These are phyloP conservation scores for Gigaspora rosea DNA, from an alignment of 192 early-diverging fungal genomes.

Conservation along the genomic window DNA sequence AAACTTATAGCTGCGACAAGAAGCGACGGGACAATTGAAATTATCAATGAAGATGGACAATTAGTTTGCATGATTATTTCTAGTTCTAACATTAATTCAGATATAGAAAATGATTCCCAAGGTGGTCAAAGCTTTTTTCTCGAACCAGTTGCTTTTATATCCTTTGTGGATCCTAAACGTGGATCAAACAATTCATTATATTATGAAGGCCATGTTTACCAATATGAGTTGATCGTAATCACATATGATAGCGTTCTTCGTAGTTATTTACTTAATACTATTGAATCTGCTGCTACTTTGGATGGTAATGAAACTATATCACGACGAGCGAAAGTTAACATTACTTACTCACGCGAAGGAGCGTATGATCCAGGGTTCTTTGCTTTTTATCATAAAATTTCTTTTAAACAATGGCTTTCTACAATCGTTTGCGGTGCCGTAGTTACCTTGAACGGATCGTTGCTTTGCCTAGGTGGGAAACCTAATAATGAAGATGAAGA, in stretches of 20 bases:
- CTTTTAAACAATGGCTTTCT: slow-evolving; percentile 46
- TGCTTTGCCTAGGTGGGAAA: slow-evolving; percentile 51
- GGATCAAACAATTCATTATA: slow-evolving; percentile 16
- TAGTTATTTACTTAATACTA: slow-evolving; percentile 56
- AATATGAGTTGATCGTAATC: slow-evolving; percentile 54
- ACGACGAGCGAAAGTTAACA: slow-evolving; percentile 21
- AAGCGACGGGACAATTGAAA: slow-evolving; percentile 50
- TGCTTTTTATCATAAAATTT: slow-evolving; percentile 51
- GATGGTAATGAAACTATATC: slow-evolving; percentile 7
- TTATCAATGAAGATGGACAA: slow-evolving; percentile 40
- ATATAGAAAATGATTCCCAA: slow-evolving; percentile 7
- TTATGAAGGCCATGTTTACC: slow-evolving; percentile 49
- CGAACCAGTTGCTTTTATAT: slow-evolving; percentile 45
- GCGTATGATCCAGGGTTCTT: slow-evolving; percentile 48
- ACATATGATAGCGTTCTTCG: slow-evolving; percentile 55
- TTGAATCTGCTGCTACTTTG: slow-evolving; percentile 32
- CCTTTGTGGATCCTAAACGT: slow-evolving; percentile 36
- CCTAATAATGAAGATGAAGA: slow-evolving; percentile 22
- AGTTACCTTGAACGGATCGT: slow-evolving; percentile 37
- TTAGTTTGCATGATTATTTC: slow-evolving; percentile 40
- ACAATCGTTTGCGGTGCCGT: slow-evolving; percentile 47
- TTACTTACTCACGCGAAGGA: slow-evolving; percentile 49
- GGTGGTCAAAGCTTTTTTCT: slow-evolving; percentile 38
- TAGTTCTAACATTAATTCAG: slow-evolving; percentile 30
- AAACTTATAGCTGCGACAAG: slow-evolving; percentile 41